These are phyloP conservation scores for Berberis thunbergii DNA, from an alignment of 164 flowering plant genomes.

Conservation along the genomic window DNA sequence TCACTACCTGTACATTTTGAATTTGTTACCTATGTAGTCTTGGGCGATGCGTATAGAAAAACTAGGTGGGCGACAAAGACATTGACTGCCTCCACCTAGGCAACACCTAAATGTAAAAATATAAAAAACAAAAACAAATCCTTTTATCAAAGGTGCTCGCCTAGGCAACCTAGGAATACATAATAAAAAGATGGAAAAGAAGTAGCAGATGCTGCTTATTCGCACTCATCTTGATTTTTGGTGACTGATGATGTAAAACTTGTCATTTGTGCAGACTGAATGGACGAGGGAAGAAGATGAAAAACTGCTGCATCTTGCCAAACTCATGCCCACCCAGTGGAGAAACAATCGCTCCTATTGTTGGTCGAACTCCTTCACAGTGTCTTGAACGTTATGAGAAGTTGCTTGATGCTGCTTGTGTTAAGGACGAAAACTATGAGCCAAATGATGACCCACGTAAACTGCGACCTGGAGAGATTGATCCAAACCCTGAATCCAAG, in stretches of 20 bases:
- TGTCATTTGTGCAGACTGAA: conserved; percentile 50
- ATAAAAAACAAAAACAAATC: no score
- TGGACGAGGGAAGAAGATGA: conserved; percentile 99
- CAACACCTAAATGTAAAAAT: no score
- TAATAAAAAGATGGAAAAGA: no score
- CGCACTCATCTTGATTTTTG: not conserved
- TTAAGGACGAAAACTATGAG: conserved; percentile 86
- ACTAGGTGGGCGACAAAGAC: no score
- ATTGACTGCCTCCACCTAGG: no score
- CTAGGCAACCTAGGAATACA: no score
- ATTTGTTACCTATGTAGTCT: no score
- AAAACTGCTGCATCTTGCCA: conserved; percentile 90
- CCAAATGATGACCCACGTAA: conserved; percentile 93
- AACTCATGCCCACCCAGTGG: conserved; percentile 99
- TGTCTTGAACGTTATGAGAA: conserved; percentile 47
- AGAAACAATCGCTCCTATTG: conserved; percentile 16
- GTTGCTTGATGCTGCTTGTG: conserved; percentile 95
- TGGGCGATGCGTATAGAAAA: no score
- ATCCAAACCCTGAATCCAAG: conserved; percentile 94
- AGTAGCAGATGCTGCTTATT: no score
- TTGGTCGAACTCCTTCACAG: not conserved
- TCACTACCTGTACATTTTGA: no score
- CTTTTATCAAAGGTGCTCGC: no score
- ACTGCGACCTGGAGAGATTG: conserved; percentile 94
- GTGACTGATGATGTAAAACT: not conserved